Evolutionary conservation across 371 early-diverging fungal genomes (phyloP), one percentile per base, ranked within the genome.

Genomic region (Mycotypha africana): DNA sequence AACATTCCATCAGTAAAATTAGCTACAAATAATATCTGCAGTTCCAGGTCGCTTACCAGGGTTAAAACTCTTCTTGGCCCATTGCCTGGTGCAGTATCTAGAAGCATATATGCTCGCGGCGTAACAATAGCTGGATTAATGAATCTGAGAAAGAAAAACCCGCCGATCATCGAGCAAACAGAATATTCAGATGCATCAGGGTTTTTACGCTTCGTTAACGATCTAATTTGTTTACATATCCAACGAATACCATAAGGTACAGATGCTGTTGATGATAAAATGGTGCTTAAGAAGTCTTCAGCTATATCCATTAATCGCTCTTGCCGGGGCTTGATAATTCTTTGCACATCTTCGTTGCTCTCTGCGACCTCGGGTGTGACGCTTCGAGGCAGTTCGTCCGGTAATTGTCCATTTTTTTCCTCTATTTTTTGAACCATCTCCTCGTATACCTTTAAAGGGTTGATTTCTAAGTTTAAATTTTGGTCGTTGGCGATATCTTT

Each of bases 191-290:
- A 79, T 6, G 92, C 90, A 28, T 92, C 81, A 3, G 96, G 95
- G 63, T 84, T 94, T 60, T 88, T 89, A 47, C 90, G 58, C 80
- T 89, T 92, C n/a, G 95, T 92, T 50, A 96, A 63, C 1, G 86
- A 88, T 30, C 89, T 74, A 67, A 97, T 96, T 67, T 96, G 95
- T 53, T 97, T 97, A 70, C 97, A 97, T 38, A 97, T 92, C 96
- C 96, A 97, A n/a, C 95, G 81, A 59, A 97, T 96, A 38, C 96
- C 97, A 51, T 92, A 95, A 1, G 97, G 97, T 2, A 92, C 89
- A 47, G 78, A 74, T 37, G 89, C 84, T 12, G 89, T 73, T 1
- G 89, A 86, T 7, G 69, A 72, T 23, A 94, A 76, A 42, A 97
- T 93, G 8, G 89, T 90, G 12, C 79, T 76, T 23, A 97, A 62